These are phyloP conservation scores for Holtermannia corniformis DNA, from an alignment of 768 basidiomycete species.

Conservation along the genomic window DNA sequence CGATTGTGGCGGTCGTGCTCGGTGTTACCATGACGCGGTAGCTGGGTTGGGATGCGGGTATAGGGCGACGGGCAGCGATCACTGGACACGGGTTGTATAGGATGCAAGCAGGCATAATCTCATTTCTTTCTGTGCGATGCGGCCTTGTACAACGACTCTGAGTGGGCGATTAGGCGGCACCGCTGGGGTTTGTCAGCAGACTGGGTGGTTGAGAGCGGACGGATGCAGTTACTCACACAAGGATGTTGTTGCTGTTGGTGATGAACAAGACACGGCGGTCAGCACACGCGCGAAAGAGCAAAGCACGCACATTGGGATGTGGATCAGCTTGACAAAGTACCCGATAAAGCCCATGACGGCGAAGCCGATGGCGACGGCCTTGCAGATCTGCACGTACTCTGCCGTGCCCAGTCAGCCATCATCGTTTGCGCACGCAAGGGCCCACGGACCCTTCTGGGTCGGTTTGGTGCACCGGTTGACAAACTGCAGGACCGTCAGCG, in stretches of 20 bases:
- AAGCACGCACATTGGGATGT: constrained; percentile 84
- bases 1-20: constrained; percentile 12
- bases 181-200: too few relatives aligned
- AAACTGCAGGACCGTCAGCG: constrained; percentile 52
- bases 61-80: too few relatives aligned
- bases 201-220: too few relatives aligned
- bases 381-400: constrained; percentile 94
- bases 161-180: too few relatives aligned
- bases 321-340: constrained; percentile 95
- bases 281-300: neutral
- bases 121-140: too few relatives aligned
- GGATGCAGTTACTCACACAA: constrained; percentile 98
- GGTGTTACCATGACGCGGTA: constrained; percentile 3
- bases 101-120: too few relatives aligned
- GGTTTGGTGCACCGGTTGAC: constrained; percentile 96
- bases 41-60: too few relatives aligned
- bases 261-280: neutral
- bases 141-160: too few relatives aligned
- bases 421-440: neutral
- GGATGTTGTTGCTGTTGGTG: constrained; percentile 74
- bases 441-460: constrained; percentile 69
- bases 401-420: constrained; percentile 6
- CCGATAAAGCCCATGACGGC: constrained; percentile 99
- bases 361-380: constrained; percentile 93
- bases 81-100: too few relatives aligned